Evolutionary conservation across 108 stramenopile genomes (phyloP), one percentile per base, ranked within the genome.

Genomic region (Epithemia pelagica): DNA sequence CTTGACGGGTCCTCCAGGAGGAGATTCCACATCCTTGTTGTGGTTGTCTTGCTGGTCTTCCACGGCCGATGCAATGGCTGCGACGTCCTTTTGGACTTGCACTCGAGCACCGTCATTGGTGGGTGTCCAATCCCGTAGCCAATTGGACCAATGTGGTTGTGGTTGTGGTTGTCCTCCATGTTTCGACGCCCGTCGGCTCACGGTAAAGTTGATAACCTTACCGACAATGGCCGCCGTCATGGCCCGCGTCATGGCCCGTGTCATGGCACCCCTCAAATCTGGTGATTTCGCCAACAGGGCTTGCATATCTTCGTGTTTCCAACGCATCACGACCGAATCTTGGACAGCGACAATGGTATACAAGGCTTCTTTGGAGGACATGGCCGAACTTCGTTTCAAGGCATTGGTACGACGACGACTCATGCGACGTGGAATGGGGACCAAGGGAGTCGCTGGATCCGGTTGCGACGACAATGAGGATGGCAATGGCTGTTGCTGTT

Each of bases 161-260:
- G 52, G 18, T 19, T 10, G 10, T 52, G 52, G 19, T 52, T 52
- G 10, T 10, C 52, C 52, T n/a, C n/a, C n/a, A n/a, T n/a, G n/a
- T n/a, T n/a, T n/a, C n/a, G n/a, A n/a, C n/a, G n/a, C n/a, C n/a
- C n/a, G n/a, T n/a, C 71, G 52, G 25, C 76, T 67, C 3, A 86
- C 58, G 61, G 85, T 89, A 28, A 90, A 79, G 68, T 90, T 90
- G 58, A 87, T 75, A 20, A 90, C 89, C 72, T 90, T 90, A 18
- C 86, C 86, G 1, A 90, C 84, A 26, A 90, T 72, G 0, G 85
- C 82, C 29, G 79, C 76, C 7, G 89, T 87, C 85, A 90, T 86
- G 59, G 88, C 83, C 51, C 91, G 69, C 7, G 91, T 93, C 62
- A 93, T 28, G 28, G 86, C 81, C 37, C 89, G 67, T 8, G 89